These are phyloP conservation scores for Dactylorhiza incarnata DNA, from an alignment of 106 monocot genomes.

Conservation along the genomic window DNA sequence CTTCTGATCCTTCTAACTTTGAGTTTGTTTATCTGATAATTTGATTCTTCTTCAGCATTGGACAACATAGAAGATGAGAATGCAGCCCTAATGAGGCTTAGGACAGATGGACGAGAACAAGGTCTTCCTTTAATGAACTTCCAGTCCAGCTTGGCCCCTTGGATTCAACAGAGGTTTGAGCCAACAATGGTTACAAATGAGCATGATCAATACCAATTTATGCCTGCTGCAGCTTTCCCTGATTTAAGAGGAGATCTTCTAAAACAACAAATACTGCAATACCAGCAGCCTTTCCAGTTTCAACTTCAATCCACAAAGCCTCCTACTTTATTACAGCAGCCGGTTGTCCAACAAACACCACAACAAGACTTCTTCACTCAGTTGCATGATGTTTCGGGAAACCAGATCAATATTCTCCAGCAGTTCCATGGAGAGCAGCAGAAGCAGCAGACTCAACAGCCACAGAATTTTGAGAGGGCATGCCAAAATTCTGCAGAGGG, in stretches of 20 bases:
- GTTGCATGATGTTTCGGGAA: constrained; percentile 18
- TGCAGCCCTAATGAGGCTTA: constrained; percentile 40
- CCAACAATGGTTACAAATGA: constrained; percentile 38
- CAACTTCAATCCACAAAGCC: constrained; percentile 26
- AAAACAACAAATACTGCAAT: constrained; percentile 39
- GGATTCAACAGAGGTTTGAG: constrained; percentile 36
- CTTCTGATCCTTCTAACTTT: too few species aligned
- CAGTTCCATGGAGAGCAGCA: constrained; percentile 28
- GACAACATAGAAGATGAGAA: constrained; percentile 36
- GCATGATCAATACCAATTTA: constrained; percentile 48
- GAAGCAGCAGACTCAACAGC: constrained; percentile 15
- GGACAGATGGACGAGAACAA: constrained; percentile 35
- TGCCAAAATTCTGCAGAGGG: constrained; percentile 25
- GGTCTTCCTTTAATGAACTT: constrained; percentile 40
- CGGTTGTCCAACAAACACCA: constrained; percentile 28
- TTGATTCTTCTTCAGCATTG: constrained; percentile 2
- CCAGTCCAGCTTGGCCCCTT: constrained; percentile 39
- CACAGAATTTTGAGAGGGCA: constrained; percentile 11
- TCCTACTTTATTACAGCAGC: constrained; percentile 30
- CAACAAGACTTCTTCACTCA: constrained; percentile 22
- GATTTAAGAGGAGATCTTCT: constrained; percentile 45
- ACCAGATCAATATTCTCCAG: constrained; percentile 19
- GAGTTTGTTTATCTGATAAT: neutral
- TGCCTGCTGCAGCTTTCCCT: constrained; percentile 63
- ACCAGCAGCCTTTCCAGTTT: constrained; percentile 43